Conservation (phyloP, 2,329 filamentous ascomycete species). For the Apiospora marii region DNA sequence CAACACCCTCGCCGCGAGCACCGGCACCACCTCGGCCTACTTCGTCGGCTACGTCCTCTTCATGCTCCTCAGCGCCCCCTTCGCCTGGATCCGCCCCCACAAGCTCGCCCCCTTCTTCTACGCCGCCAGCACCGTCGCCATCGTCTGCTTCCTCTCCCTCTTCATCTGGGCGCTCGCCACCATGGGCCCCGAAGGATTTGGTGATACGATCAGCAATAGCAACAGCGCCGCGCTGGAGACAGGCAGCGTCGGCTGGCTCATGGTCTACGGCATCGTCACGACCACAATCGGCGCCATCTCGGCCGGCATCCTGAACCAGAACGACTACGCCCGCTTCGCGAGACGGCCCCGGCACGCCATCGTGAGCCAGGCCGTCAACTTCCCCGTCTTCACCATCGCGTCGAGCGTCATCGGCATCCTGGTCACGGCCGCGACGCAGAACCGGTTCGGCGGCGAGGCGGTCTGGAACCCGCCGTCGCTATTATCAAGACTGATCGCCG, state of each 20-base stretch:
- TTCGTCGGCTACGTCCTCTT: conserved; percentile 48
- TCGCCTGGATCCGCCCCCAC: conserved; percentile 7
- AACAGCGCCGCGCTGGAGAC: conserved; percentile 37
- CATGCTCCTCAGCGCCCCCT: conserved; percentile 20
- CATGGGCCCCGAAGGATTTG: conserved; percentile 38
- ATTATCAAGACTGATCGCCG: conserved; percentile 45
- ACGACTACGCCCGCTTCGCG: conserved; percentile 54
- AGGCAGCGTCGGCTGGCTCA: conserved; percentile 46
- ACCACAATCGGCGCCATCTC: conserved; percentile 42
- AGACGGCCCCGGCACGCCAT: conserved; percentile 49
- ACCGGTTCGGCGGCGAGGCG: conserved; percentile 33
- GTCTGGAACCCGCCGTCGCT: conserved; percentile 41
- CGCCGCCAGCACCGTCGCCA: not conserved
- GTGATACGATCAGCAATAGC: conserved; percentile 37
- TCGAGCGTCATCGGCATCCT: conserved; percentile 49
- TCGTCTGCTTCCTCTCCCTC: not conserved
- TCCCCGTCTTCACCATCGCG: conserved; percentile 48
- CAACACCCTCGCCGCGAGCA: conserved; percentile 49
- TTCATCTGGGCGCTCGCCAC: conserved; percentile 31
- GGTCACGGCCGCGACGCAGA: conserved; percentile 43
- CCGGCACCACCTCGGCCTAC: conserved; percentile 48
- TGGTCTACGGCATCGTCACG: conserved; percentile 45
- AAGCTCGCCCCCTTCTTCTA: not conserved
- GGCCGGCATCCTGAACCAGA: conserved; percentile 49
- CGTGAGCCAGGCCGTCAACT: conserved; percentile 49